Evolutionary conservation across 176 grass and related monocot species (phyloP), one percentile per base, ranked within the genome.

Genomic region (Alopecurus myosuroides): DNA sequence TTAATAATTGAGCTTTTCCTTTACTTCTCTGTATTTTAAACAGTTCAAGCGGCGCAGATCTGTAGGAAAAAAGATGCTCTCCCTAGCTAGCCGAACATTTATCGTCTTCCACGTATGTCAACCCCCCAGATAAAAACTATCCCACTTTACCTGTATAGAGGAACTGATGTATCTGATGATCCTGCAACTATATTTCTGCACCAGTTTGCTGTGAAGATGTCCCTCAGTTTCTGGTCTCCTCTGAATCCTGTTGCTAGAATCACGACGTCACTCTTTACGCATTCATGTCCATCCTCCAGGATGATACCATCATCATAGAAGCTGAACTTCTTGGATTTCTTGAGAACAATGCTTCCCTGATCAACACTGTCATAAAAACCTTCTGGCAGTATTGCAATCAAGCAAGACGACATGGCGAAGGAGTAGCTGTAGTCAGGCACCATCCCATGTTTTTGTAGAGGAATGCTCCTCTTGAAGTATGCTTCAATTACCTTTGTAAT

Each of bases 91-190:
- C n/a, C n/a, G n/a, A n/a, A n/a, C n/a, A n/a, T n/a, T n/a, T n/a
- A n/a, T n/a, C n/a, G n/a, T n/a, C n/a, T n/a, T n/a, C n/a, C n/a
- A n/a, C n/a, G n/a, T n/a, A n/a, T n/a, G n/a, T n/a, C n/a, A n/a
- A n/a, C n/a, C n/a, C n/a, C n/a, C n/a, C n/a, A n/a, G n/a, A n/a
- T n/a, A n/a, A n/a, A n/a, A n/a, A n/a, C n/a, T n/a, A n/a, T n/a
- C n/a, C n/a, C n/a, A n/a, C n/a, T n/a, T n/a, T n/a, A 98, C 93
- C 97, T 95, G 81, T 95, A 94, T 52, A 99, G 88, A 84, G 91
- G 88, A 69, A 89, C 85, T 20, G 82, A 31, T 22, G 88, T 85
- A 78, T 73, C 77, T 53, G 84, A 85, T 88, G 93, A 92, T 10
- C 93, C 89, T 53, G 79, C 86, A 17, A 92, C 91, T 74, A 92